phyloP scores from a whole-genome alignment of 2,329 filamentous ascomycete genomes.

The Whalleya microplaca region DNA sequence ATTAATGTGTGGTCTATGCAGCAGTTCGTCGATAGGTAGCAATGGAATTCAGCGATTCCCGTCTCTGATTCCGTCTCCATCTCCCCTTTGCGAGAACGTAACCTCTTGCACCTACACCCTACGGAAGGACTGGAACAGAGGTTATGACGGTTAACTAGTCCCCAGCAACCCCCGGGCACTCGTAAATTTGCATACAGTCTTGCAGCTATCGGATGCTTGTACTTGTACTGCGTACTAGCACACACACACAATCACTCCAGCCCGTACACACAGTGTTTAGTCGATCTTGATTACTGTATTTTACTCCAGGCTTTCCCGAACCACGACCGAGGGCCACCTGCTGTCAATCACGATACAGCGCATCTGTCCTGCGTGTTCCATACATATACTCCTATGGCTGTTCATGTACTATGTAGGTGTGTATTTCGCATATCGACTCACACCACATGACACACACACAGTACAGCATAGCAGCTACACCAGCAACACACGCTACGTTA shows the following conservation, averaged over 20 bases:
- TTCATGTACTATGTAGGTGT: no score
- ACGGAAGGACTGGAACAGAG: constrained; percentile 1
- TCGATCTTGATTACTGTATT: neutral
- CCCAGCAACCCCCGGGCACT: neutral
- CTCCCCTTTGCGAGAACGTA: neutral
- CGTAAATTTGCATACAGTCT: constrained; percentile 13
- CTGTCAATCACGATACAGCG: neutral
- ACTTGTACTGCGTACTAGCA: neutral
- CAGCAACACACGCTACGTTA: no score
- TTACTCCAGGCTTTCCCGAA: neutral
- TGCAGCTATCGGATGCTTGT: neutral
- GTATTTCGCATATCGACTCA: no score
- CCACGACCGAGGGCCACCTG: neutral
- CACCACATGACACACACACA: neutral
- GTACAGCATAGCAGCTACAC: neutral
- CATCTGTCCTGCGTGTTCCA: no score
- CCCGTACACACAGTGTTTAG: neutral
- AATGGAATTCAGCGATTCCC: neutral
- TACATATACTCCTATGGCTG: no score
- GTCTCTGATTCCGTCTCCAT: neutral
- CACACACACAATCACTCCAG: neutral
- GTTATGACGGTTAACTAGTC: neutral
- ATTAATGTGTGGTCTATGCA: neutral
- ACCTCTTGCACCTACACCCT: neutral
- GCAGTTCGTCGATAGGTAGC: neutral